Base-by-base conservation (phyloP, 2,329 filamentous ascomycete species). In the Blastomyces percursus region DNA sequence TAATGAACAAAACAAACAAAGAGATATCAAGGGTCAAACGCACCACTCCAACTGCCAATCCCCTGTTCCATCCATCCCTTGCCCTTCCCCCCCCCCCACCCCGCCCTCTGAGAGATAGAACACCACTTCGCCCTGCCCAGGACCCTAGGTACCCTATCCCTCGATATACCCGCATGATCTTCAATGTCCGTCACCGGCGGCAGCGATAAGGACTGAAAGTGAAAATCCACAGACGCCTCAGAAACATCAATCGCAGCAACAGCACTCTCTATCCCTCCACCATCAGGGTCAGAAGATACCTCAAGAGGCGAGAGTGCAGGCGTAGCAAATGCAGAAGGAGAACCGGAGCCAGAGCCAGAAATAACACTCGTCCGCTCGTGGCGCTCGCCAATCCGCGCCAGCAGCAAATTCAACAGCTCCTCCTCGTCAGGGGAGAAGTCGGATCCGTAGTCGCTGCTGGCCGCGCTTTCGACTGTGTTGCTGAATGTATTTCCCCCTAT, bases 351-450 rank as follows among this genome's bases (percentile, higher is more conserved):
- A 16, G 55, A 40, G 11, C n/a, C 32, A 30, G 27, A 30, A 27
- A 11, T 4, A 16, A 3, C 55, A 24, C 5, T 42, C 1, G 32
- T 35, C 21, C 2, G 11, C 38, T 58, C n/a, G 21, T 58, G 57
- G 54, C 75, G 73, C 30, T 73, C 66, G 51, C 73, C 73, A 61
- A 78, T 73, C 67, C 79, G 74, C 58, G 77, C 75, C 60, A 86
- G 73, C 38, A 86, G 71, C 48, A 78, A 74, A 68, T 78, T 77
- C 61, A 86, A 69, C 42, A 82, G 73, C 56, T 78, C 77, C 65
- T 84, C 80, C 74, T 86, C 83, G 66, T 83, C 81, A 2, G 78
- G 72, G 8, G 82, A 80, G 66, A 87, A 80, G 64, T 88, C 85
- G 5, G 83, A 85, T 64, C 84, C 85, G 79, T 87, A 87, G 66